These are phyloP conservation scores for Barnettozyma pratensis DNA, from an alignment of 805 yeast species.

Conservation along the genomic window DNA sequence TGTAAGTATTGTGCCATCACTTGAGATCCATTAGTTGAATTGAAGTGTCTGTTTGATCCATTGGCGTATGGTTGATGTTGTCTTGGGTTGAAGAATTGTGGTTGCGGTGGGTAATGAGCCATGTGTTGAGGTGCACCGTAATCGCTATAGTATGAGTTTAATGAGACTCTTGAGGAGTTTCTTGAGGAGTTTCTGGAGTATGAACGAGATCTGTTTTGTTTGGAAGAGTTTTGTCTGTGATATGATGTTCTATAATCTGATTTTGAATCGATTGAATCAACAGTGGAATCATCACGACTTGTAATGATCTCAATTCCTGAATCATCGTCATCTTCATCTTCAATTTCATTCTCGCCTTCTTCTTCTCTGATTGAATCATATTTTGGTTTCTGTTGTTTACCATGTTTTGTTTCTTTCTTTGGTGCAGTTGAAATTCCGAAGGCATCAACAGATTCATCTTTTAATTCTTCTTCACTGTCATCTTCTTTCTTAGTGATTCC, in stretches of 20 bases:
- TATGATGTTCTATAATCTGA: not conserved
- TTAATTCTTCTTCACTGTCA: conserved; percentile 2
- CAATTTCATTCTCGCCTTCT: not conserved
- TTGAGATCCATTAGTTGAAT: conserved; percentile 50
- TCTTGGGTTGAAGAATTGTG: not conserved
- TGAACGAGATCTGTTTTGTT: not conserved
- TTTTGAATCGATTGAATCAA: not conserved
- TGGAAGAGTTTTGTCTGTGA: not conserved
- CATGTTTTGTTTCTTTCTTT: not conserved
- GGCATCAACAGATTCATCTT: conserved; percentile 7
- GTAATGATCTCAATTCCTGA: conserved; percentile 2
- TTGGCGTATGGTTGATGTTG: not conserved
- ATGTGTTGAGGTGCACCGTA: not conserved
- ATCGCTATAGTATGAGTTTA: conserved; percentile 13
- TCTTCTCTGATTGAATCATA: not conserved
- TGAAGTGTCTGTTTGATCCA: conserved; percentile 6
- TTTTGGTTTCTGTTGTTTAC: not conserved
- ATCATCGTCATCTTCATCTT: conserved; percentile 2
- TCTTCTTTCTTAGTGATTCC: conserved; percentile 16
- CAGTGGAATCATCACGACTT: not conserved
- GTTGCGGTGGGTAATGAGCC: conserved; percentile 1
- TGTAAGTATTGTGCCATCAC: conserved; percentile 77
- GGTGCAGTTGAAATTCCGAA: conserved; percentile 17
- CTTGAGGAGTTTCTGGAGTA: conserved; percentile 8
- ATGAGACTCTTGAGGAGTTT: conserved; percentile 15